Evolutionary conservation across 331 rosid genomes (phyloP), one percentile per base, ranked within the genome.

Genomic region (Rhamnella rubrinervis): DNA sequence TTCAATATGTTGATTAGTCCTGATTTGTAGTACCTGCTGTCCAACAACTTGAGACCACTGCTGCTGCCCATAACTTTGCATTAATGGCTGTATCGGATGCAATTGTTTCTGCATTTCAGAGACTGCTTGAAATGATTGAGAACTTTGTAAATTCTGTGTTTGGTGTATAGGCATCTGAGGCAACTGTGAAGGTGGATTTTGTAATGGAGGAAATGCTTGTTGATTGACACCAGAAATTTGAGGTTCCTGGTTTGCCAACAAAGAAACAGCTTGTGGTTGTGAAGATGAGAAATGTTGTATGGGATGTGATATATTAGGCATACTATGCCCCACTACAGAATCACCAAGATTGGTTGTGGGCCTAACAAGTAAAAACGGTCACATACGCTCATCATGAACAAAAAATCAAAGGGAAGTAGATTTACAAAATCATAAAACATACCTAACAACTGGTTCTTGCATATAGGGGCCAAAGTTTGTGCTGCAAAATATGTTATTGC

Each of bases 401-500:
- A 71, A 37, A 71, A 66, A 75, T 19, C 63, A 61, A 70, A 63
- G 46, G 16, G 59, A 21, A 63, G 6, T 21, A n/a, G 11, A 35
- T 38, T 15, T 19, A 59, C 1, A 37, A 50, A 73, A 61, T 49
- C 55, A 76, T 46, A 68, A 19, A 63, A 61, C 64, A 81, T 68
- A 90, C 98, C 97, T 84, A 74, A 69, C 71, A 66, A 71, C 67
- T 68, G 80, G 75, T 74, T 85, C 96, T 56, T 85, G 90, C 68
- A 86, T 61, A 64, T 63, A 65, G 25, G 85, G 85, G 80, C 80
- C 83, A 31, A 77, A 81, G 56, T 76, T 71, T 46, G 77, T 64
- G 75, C 66, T 82, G 61, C 75, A 73, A 25, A 64, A 53, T 37
- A 55, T 51, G 61, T 71, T 70, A 76, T 79, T 85, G 65, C 78